Percentiles rank a stretch among this genome's conserved stretches.
phyloP scores from a whole-genome alignment of 2,329 filamentous ascomycete species.

The Aaosphaeria arxii region DNA sequence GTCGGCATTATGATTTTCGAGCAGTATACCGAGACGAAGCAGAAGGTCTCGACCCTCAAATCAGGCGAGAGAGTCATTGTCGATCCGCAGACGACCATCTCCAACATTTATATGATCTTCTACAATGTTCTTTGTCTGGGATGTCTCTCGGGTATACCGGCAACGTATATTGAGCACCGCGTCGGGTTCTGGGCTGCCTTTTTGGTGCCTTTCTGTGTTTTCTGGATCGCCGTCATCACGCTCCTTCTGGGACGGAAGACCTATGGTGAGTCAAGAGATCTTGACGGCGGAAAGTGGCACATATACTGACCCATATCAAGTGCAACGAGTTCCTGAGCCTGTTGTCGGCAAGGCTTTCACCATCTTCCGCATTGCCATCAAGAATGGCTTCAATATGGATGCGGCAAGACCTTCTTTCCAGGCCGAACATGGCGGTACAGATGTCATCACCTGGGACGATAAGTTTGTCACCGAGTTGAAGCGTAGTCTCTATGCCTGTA shows the following conservation, averaged over 20 bases:
- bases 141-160: constrained; percentile 25
- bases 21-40: constrained; percentile 44
- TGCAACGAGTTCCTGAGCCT: too few relatives aligned
- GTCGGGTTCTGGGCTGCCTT: constrained; percentile 73
- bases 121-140: constrained; percentile 38
- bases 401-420: constrained; percentile 10
- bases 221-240: neutral
- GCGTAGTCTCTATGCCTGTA: constrained; percentile 11
- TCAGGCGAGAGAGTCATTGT: constrained; percentile 57
- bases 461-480: constrained; percentile 17
- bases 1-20: constrained; percentile 57
- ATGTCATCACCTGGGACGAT: constrained; percentile 13
- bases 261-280: too few relatives aligned
- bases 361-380: too few relatives aligned
- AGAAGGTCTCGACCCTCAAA: constrained; percentile 26
- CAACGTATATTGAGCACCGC: constrained; percentile 36
- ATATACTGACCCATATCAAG: too few relatives aligned
- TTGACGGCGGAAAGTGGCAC: too few relatives aligned
- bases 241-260: too few relatives aligned
- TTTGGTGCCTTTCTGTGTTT: constrained; percentile 54
- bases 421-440: neutral
- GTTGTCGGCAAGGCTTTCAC: constrained; percentile 68
- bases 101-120: constrained; percentile 54
- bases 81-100: constrained; percentile 64
- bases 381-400: constrained; percentile 11